Percentiles rank a stretch among this genome's conserved stretches.
phyloP scores from a whole-genome alignment of 306 rosid genomes.

The Trifolium dubium region DNA sequence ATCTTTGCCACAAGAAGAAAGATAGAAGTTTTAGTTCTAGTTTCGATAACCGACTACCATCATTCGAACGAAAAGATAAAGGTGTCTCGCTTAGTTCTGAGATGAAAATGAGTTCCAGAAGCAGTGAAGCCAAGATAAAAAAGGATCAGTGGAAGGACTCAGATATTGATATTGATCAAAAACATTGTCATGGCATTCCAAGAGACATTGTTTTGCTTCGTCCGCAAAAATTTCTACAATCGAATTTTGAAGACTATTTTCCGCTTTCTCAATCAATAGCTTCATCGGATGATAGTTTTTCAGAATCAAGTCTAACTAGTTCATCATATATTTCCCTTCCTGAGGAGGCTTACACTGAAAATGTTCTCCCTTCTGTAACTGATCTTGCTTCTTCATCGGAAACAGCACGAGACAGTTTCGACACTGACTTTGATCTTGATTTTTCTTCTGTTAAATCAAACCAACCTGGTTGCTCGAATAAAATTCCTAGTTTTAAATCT shows the following conservation, averaged over 20 bases:
- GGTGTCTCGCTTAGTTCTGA: constrained; percentile 46
- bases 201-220: constrained; percentile 55
- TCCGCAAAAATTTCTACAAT: constrained; percentile 52
- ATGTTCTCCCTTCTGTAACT: constrained; percentile 45
- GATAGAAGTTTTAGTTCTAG: constrained; percentile 44
- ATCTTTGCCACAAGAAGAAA: constrained; percentile 49
- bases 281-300: constrained; percentile 47
- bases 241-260: constrained; percentile 43
- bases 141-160: constrained; percentile 41
- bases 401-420: constrained; percentile 36
- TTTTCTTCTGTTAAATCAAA: constrained; percentile 46
- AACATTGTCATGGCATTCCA: constrained; percentile 41
- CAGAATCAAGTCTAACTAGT: constrained; percentile 53
- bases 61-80: constrained; percentile 44
- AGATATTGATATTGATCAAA: constrained; percentile 45
- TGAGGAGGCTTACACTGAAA: constrained; percentile 48
- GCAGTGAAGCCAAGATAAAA: constrained; percentile 47
- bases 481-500: constrained; percentile 41
- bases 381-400: constrained; percentile 44
- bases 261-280: constrained; percentile 45
- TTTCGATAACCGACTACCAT: constrained; percentile 43
- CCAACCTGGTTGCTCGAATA: constrained; percentile 42
- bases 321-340: constrained; percentile 58
- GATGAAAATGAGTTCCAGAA: constrained; percentile 41
- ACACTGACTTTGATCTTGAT: constrained; percentile 40